Conservation (phyloP, 495 filamentous ascomycete genomes). For the Tricharina praecox region DNA sequence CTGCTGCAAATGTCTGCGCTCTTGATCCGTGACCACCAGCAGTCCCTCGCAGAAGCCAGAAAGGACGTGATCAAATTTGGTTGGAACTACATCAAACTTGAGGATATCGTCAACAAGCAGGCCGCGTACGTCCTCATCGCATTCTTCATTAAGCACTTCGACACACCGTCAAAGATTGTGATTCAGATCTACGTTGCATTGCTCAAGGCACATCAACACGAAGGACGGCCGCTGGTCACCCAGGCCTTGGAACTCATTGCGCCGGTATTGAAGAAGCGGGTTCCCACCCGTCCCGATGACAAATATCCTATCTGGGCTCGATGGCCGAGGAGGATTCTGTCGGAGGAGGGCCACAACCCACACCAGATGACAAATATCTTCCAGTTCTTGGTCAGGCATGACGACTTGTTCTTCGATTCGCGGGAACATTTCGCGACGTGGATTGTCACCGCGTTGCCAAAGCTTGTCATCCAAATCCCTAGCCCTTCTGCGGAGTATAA, state of each 20-base stretch:
- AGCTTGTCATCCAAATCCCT: conserved; percentile 60
- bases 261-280: conserved; percentile 71
- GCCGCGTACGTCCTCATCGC: conserved; percentile 93
- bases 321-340: conserved; percentile 75
- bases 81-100: conserved; percentile 93
- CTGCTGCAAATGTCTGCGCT: conserved; percentile 84
- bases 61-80: conserved; percentile 99
- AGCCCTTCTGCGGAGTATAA: conserved; percentile 85
- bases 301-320: conserved; percentile 72
- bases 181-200: conserved; percentile 83
- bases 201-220: conserved; percentile 81
- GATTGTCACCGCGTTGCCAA: conserved; percentile 74
- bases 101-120: conserved; percentile 98
- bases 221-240: conserved; percentile 79
- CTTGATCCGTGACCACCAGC: conserved; percentile 81
- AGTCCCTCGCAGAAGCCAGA: conserved; percentile 67
- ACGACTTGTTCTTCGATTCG: conserved; percentile 86
- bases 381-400: conserved; percentile 83
- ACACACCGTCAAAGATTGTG: conserved; percentile 90
- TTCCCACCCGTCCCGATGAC: conserved; percentile 35
- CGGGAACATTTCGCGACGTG: conserved; percentile 74
- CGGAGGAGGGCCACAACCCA: conserved; percentile 89
- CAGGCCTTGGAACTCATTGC: conserved; percentile 89
- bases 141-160: conserved; percentile 94
- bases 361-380: conserved; percentile 96